Conservation (phyloP, 2,329 filamentous ascomycete genomes). For the Albophoma yamanashiensis region DNA sequence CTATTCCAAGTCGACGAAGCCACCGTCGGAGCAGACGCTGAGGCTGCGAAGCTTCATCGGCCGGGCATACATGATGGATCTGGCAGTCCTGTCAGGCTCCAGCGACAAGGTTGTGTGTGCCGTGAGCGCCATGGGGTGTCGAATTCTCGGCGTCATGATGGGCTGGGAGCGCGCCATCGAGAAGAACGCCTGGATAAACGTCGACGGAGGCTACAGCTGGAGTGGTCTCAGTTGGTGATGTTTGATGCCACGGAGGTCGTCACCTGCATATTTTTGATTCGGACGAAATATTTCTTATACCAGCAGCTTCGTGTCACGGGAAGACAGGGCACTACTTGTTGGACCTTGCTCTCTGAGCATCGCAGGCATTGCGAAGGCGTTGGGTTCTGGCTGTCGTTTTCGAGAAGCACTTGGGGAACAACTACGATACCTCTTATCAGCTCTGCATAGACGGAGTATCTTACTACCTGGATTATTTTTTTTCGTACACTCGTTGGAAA, state of each 20-base stretch:
- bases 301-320: not conserved
- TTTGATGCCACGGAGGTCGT: not conserved
- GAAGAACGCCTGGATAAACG: slow-evolving; percentile 59
- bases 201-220: slow-evolving; percentile 64
- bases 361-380: not conserved
- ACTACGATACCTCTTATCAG: not conserved
- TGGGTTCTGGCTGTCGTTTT: not conserved
- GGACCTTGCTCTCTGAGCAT: not conserved
- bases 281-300: not conserved
- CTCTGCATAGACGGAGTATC: not conserved
- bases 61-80: slow-evolving; percentile 71
- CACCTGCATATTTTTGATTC: slow-evolving; percentile 2
- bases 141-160: slow-evolving; percentile 74
- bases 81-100: slow-evolving; percentile 59
- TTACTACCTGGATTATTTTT: not conserved
- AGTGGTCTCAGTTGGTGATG: slow-evolving; percentile 28
- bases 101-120: slow-evolving; percentile 67
- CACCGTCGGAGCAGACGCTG: slow-evolving; percentile 43
- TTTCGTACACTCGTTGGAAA: not conserved
- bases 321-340: not conserved
- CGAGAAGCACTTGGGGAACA: not conserved
- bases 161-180: slow-evolving; percentile 64
- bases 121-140: slow-evolving; percentile 62
- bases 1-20: slow-evolving; percentile 12
- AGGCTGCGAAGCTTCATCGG: slow-evolving; percentile 63